Base-by-base conservation (phyloP, 768 basidiomycete genomes). In the Lyophyllum shimeji region DNA sequence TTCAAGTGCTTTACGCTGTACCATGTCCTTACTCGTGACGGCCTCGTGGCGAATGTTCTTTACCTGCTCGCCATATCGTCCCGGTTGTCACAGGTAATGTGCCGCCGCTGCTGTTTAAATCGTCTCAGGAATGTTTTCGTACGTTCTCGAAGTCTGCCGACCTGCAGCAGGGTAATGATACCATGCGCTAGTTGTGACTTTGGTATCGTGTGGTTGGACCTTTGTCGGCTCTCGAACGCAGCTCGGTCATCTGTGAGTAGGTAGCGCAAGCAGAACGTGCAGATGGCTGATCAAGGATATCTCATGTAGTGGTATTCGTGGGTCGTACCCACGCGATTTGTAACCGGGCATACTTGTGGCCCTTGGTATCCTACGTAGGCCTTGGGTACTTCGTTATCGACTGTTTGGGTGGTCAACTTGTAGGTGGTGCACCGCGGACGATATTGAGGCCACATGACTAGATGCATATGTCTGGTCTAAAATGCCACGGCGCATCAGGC, bases 1-100 rank as follows among this genome's bases (percentile, higher is more conserved):
- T 56, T 67, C 46, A 56, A 56, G n/a, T 11, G 60, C 2, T 65
- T 61, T 2, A 69, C 66, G 7, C 3, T 67, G 13, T 53, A 69
- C 3, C 69, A 70, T 43, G 55, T 68, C 17, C 59, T 63, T 25
- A 63, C 67, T 49, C 68, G 68, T 33, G 69, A 70, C 53, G 69
- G 62, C 6, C 53, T 70, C 8, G 46, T 64, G 3, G 66, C 65
- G 18, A 68, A 68, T 24, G 42, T 69, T n/a, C 40, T 69, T 4
- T 69, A 68, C 48, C 40, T 68, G 12, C 45, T 69, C 27, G 62
- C 65, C 0, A 64, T 69, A 40, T 47, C 59, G 2, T 25, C 44
- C 11, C 53, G 49, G 45, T 34, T 64, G n/a, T 29, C 59, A 11
- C 57, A 60, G 58, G 62, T 61, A 50, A n/a, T 0, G 50, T 53